Evolutionary conservation across 768 basidiomycete species (phyloP), one percentile per base, ranked within the genome.

Genomic region (Russula lepida): DNA sequence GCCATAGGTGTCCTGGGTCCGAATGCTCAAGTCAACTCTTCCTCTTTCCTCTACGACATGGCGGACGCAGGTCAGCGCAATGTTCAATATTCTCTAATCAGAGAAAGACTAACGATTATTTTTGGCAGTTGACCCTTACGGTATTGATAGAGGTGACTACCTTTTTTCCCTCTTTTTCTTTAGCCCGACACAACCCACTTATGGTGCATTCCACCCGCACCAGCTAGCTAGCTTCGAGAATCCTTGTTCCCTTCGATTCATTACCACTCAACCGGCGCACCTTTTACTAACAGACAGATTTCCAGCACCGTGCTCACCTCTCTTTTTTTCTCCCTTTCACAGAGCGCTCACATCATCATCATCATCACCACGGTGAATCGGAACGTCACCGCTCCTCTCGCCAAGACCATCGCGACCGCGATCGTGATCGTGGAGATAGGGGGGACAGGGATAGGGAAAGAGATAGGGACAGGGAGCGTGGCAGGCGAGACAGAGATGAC

Each of bases 351-450:
- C n/a, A n/a, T 35, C 35, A 35, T 35, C 33, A 35, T 33, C 63
- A 65, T 28, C 57, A 62, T 49, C 67, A 69, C 52, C 67, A 69
- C 52, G 59, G 68, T 37, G 68, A 71, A 46, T 53, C 69, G 30
- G 68, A 64, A 55, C 66, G 67, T 43, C 59, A 67, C 41, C 69
- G 69, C 66, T 64, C 67, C 49, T 68, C 63, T 49, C 66, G 71
- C 33, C 65, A 66, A 32, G 70, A 74, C 44, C 64, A 70, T 41
- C 71, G 71, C 50, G 67, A 66, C 43, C 65, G 65, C 3, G 65
- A 66, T 30, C 62, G 61, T 43, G 75, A 79, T 49, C 70, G 74
- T 51, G 68, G 75, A 44, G 67, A 66, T 4, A 63, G 76, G 43
- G 74, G n/a, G n/a, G n/a, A n/a, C n/a, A n/a, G n/a, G n/a, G n/a